Conservation (phyloP, 2,329 filamentous ascomycete species). For the Capronia epimyces region DNA sequence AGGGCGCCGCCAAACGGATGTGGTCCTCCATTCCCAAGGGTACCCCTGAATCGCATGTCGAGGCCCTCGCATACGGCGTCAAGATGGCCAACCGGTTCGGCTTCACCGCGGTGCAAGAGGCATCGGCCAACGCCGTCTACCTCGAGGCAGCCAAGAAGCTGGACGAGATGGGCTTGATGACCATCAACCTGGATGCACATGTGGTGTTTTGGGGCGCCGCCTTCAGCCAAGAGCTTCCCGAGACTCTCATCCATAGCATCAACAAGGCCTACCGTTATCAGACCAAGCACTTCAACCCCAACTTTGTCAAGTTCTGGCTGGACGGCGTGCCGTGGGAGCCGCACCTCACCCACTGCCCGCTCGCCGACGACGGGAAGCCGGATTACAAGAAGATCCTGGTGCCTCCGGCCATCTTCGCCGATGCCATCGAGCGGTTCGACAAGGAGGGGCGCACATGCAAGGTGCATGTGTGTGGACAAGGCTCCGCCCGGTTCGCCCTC, state of each 20-base stretch:
- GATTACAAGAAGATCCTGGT: constrained; percentile 27
- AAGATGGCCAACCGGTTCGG: constrained; percentile 28
- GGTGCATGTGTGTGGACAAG: constrained; percentile 34
- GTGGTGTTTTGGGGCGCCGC: constrained; percentile 14
- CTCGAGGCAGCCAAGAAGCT: constrained; percentile 14
- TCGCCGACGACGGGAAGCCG: constrained; percentile 29
- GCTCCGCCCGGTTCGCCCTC: constrained; percentile 32
- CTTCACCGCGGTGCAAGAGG: constrained; percentile 16
- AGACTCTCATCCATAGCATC: constrained; percentile 11
- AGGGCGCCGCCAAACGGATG: constrained; percentile 9
- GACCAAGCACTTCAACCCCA: constrained; percentile 15
- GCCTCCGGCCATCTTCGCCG: constrained; percentile 19
- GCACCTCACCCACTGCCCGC: constrained; percentile 27
- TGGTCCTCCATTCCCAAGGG: constrained; percentile 11
- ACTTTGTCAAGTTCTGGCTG: constrained; percentile 28
- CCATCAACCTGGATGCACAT: constrained; percentile 17
- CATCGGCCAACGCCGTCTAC: constrained; percentile 17
- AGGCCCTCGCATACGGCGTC: constrained; percentile 29
- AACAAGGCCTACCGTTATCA: constrained; percentile 11
- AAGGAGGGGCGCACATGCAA: constrained; percentile 33
- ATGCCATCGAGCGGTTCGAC: constrained; percentile 32
- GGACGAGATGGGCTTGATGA: constrained; percentile 11
- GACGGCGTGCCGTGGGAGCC: constrained; percentile 22
- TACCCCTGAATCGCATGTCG: constrained; percentile 7
- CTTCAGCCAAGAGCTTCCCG: constrained; percentile 9